phyloP scores from a whole-genome alignment of 1,139 yeast species.

The Taphrina communis region DNA sequence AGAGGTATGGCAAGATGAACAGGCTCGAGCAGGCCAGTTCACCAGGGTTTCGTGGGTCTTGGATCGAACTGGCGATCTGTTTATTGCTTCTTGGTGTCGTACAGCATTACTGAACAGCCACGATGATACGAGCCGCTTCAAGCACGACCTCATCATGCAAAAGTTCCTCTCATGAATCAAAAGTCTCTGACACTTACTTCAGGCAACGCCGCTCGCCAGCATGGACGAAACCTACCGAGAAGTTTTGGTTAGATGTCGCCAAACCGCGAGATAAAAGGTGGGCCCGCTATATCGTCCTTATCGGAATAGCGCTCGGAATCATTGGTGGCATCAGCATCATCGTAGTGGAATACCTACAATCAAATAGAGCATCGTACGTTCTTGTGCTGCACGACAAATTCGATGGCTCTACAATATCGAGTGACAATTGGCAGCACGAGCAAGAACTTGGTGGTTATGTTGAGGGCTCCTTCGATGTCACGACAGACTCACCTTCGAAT shows the following conservation, averaged over 20 bases:
- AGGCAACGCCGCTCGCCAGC: conserved; percentile 13
- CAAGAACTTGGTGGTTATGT: conserved; percentile 44
- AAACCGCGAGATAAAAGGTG: conserved; percentile 14
- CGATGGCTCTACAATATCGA: conserved; percentile 13
- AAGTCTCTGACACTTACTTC: background rate
- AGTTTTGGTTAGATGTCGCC: conserved; percentile 10
- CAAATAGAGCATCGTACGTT: conserved; percentile 31
- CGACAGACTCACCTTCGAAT: conserved; percentile 40
- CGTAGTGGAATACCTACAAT: conserved; percentile 41
- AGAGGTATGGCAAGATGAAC: too few species aligned
- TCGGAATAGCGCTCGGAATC: conserved; percentile 15
- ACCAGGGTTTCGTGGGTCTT: too few species aligned
- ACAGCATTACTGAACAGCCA: background rate
- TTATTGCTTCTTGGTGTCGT: background rate
- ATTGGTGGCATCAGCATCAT: conserved; percentile 25
- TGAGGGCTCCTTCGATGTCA: conserved; percentile 44
- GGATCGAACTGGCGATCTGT: too few species aligned
- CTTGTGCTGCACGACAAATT: conserved; percentile 27
- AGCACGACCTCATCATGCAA: background rate
- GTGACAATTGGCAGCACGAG: conserved; percentile 42
- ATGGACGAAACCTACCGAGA: background rate
- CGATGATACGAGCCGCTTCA: background rate
- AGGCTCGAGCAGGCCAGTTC: too few species aligned
- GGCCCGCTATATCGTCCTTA: conserved; percentile 24
- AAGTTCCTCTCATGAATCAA: background rate